A percentile compares a stretch with the other conserved stretches of the same genome.
These are phyloP conservation scores for Colletotrichum shisoi DNA, from an alignment of 2,329 filamentous ascomycete genomes.

Conservation along the genomic window DNA sequence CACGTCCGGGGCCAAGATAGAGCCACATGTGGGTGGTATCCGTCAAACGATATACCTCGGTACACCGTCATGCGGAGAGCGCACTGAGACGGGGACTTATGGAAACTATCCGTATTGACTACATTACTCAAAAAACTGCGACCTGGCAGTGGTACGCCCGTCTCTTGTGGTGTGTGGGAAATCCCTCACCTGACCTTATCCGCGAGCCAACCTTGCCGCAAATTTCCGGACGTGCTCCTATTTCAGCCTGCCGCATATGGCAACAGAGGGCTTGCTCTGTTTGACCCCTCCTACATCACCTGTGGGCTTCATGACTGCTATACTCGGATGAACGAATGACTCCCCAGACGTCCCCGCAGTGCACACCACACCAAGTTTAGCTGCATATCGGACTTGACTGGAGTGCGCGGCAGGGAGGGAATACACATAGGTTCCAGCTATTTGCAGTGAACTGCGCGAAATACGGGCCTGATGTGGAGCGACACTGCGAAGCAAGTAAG, in stretches of 20 bases:
- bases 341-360: not conserved
- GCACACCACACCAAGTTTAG: not conserved
- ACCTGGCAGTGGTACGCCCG: not conserved
- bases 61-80: not conserved
- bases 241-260: not conserved
- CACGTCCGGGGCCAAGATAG: not conserved
- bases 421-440: no score
- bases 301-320: not conserved
- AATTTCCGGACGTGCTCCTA: not conserved
- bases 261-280: not conserved
- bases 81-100: not conserved
- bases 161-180: not conserved
- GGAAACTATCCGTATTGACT: not conserved
- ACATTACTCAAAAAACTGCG: not conserved
- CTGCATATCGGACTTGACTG: no score
- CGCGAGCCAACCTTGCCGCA: not conserved
- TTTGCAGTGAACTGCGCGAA: no score
- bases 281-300: not conserved
- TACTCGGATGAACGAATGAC: not conserved
- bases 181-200: not conserved
- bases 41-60: not conserved
- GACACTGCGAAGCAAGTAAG: no score
- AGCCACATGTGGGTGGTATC: not conserved
- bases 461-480: no score
- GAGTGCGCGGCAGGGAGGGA: no score